phyloP scores from a whole-genome alignment of 2,329 filamentous ascomycete species.

The Anthostomella pinea region DNA sequence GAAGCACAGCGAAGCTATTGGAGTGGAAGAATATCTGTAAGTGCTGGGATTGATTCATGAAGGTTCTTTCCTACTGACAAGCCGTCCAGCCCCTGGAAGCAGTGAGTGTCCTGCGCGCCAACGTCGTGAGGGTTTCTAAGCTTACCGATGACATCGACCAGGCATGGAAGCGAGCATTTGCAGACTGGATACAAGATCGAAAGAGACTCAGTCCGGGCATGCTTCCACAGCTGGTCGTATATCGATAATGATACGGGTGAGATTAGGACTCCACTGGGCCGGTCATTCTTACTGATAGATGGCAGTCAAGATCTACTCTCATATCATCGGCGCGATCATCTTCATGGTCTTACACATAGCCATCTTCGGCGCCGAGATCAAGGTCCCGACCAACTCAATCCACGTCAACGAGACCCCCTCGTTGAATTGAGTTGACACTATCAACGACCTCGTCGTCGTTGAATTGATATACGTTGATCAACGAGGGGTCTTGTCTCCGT shows the following conservation, averaged over 20 bases:
- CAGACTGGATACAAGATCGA: constrained; percentile 19
- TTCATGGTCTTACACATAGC: constrained; percentile 38
- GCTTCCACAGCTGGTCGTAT: constrained; percentile 29
- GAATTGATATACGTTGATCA: too few relatives aligned
- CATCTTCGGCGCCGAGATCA: constrained; percentile 35
- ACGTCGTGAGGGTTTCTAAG: not conserved
- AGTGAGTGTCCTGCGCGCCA: constrained; percentile 11
- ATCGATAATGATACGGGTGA: constrained; percentile 37
- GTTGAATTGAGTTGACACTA: too few relatives aligned
- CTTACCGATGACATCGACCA: constrained; percentile 5
- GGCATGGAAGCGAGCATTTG: constrained; percentile 21
- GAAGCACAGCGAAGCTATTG: constrained; percentile 2
- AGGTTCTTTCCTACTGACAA: too few relatives aligned
- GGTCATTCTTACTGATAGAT: constrained; percentile 2
- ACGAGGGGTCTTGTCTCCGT: too few relatives aligned
- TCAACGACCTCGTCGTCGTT: too few relatives aligned
- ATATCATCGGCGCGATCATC: constrained; percentile 39
- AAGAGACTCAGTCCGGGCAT: constrained; percentile 16
- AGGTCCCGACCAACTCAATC: too few relatives aligned
- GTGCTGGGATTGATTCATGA: constrained; percentile 2
- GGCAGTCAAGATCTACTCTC: constrained; percentile 46
- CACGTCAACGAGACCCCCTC: too few relatives aligned
- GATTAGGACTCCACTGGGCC: not conserved
- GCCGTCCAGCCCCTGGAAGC: constrained; percentile 23
- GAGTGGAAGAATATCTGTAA: constrained; percentile 17